A percentile compares a stretch with the other conserved stretches of the same genome.
phyloP scores from a whole-genome alignment of 169 alveolate species.

The Besnoitia besnoiti region DNA sequence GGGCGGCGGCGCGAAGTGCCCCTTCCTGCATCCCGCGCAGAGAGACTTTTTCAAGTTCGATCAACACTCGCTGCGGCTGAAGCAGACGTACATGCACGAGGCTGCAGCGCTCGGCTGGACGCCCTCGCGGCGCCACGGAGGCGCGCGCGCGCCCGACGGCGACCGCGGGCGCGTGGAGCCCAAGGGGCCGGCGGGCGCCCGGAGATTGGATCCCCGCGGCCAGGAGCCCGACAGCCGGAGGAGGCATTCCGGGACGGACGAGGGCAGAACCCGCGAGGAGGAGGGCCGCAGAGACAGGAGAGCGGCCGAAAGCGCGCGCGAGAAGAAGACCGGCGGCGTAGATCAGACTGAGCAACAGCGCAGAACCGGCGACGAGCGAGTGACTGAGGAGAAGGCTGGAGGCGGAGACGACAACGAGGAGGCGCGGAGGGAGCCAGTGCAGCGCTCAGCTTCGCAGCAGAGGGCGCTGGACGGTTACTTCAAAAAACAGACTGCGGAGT shows the following conservation, averaged over 20 bases:
- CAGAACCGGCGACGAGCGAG: slow-evolving; percentile 10
- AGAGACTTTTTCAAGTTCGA: slow-evolving; percentile 45
- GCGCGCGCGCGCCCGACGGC: background rate
- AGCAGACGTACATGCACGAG: slow-evolving; percentile 41
- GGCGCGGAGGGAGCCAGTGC: background rate
- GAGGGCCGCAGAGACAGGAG: background rate
- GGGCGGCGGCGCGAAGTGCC: slow-evolving; percentile 39
- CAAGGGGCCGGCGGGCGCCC: background rate
- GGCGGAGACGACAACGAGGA: slow-evolving; percentile 45
- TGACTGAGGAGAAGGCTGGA: background rate
- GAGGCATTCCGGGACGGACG: background rate
- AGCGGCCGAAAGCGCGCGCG: background rate
- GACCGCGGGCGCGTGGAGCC: background rate
- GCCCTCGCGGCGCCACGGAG: slow-evolving; percentile 33
- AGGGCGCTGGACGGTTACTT: slow-evolving; percentile 42
- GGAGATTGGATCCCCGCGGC: background rate
- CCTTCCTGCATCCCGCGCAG: slow-evolving; percentile 45
- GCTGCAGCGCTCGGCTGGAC: slow-evolving; percentile 59
- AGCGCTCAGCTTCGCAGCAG: slow-evolving; percentile 53
- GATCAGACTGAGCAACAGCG: slow-evolving; percentile 10
- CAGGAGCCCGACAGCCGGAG: background rate
- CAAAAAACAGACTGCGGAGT: slow-evolving; percentile 34
- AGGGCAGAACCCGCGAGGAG: background rate
- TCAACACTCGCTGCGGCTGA: slow-evolving; percentile 50
- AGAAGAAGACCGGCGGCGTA: background rate